These are phyloP conservation scores for Akanthomyces dipterigenus DNA, from an alignment of 2,329 filamentous ascomycete genomes.

Conservation along the genomic window DNA sequence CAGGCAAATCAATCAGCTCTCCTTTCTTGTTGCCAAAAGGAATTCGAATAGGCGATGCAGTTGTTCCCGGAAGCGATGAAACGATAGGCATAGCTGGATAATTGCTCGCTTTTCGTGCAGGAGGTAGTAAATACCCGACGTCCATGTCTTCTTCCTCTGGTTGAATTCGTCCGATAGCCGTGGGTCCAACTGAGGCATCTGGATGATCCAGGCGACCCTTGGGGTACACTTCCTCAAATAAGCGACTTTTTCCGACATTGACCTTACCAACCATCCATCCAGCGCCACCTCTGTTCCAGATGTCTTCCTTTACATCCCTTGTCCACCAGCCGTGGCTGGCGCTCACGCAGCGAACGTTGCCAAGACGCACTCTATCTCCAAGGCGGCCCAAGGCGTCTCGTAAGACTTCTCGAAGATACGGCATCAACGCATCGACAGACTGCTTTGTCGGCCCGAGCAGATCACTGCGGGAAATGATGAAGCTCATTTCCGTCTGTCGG, in stretches of 20 bases:
- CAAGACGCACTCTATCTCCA: constrained; percentile 68
- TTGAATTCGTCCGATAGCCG: not conserved
- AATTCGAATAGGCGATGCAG: constrained; percentile 87
- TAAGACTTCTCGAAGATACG: constrained; percentile 71
- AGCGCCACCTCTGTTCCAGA: constrained; percentile 75
- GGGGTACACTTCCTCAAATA: constrained; percentile 84
- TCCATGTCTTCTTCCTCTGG: constrained; percentile 24
- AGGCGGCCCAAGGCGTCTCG: constrained; percentile 65
- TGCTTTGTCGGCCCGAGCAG: constrained; percentile 76
- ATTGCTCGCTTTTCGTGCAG: constrained; percentile 61
- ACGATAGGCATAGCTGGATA: constrained; percentile 83
- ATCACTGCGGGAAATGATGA: constrained; percentile 86
- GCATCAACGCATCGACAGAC: constrained; percentile 80
- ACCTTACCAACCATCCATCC: constrained; percentile 98
- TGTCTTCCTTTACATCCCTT: constrained; percentile 73
- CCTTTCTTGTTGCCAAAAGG: constrained; percentile 81
- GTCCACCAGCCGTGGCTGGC: constrained; percentile 89
- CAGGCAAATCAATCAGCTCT: constrained; percentile 89
- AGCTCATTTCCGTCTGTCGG: constrained; percentile 71
- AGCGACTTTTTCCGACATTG: constrained; percentile 92
- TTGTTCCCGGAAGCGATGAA: constrained; percentile 83
- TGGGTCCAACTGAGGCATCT: not conserved
- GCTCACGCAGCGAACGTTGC: constrained; percentile 82
- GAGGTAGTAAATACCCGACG: constrained; percentile 62
- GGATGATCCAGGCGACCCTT: constrained; percentile 42